Base-by-base conservation (phyloP, 225 moss, liverwort and hornwort species). In the Rhytidiadelphus loreus region DNA sequence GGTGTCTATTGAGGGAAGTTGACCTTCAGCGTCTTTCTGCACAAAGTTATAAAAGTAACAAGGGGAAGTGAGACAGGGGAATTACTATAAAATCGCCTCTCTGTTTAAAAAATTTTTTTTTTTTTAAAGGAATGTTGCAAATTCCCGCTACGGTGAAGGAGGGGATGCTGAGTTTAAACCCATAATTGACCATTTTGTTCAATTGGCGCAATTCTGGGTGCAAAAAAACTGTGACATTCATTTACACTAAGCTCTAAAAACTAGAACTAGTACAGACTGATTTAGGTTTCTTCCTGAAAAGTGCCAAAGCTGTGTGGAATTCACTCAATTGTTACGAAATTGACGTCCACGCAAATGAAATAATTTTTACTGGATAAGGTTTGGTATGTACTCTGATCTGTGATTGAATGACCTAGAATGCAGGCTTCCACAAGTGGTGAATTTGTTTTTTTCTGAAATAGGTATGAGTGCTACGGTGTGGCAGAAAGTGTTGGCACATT, bases 1-100 rank as follows among this genome's bases (percentile, higher is more conserved):
- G 16, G 68, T 94, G 24, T 91, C 90, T 44, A 96, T 88, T 77
- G 90, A 87, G n/a, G 96, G 96, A 53, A 96, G 90, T 32, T 92
- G 91, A 53, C 85, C 88, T 91, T 96, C 96, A 35, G 96, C 96
- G 78, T 96, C 96, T 92, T 91, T 95, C 95, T 95, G 92, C 53
- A 86, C 76, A 74, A 22, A 87, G 62, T 76, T 59, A 32, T 32
- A 13, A 44, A 22, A 61, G 44, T 10, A 33, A 44, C 7, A 16
- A 46, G 15, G 7, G 43, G 15, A 61, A 89, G 58, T 44, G 57
- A 77, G 66, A 16, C 37, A 32, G 23, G 14, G 4, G 43, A 80
- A 21, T 43, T 4, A 13, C 4, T 43, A 9, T 9, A 59, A 58
- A n/a, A 59, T 20, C 58, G 41, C 18, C n/a, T 57, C n/a, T n/a